These are phyloP conservation scores for Hordeum vulgare DNA, from an alignment of 176 grass and related monocot genomes.

Conservation along the genomic window MorexV3_pseudomolecules_assembly NC_058522.1:491440393-491440892, in stretches of 20 bases:
- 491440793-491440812: slow-evolving; percentile 73
- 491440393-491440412: slow-evolving; percentile 67
- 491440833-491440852: slow-evolving; percentile 77
- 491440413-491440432: slow-evolving; percentile 75
- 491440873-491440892: slow-evolving; percentile 90
- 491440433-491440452: slow-evolving; percentile 84
- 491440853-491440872: slow-evolving; percentile 81
- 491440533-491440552: slow-evolving; percentile 74
- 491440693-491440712: not conserved
- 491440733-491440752: not conserved
- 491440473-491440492: slow-evolving; percentile 72
- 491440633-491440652: not conserved
- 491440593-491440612: slow-evolving; percentile 85
- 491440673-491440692: not conserved
- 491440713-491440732: not conserved
- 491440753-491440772: not conserved
- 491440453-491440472: slow-evolving; percentile 84
- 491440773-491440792: slow-evolving; percentile 44
- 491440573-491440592: slow-evolving; percentile 79
- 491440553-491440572: slow-evolving; percentile 88
- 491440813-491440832: slow-evolving; percentile 62
- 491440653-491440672: not conserved
- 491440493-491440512: slow-evolving; percentile 89
- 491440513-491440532: slow-evolving; percentile 78
- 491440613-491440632: slow-evolving; percentile 81